Evolutionary conservation across 768 basidiomycete genomes (phyloP), one percentile per base, ranked within the genome.

Genomic region (Mycena vulgaris): DNA sequence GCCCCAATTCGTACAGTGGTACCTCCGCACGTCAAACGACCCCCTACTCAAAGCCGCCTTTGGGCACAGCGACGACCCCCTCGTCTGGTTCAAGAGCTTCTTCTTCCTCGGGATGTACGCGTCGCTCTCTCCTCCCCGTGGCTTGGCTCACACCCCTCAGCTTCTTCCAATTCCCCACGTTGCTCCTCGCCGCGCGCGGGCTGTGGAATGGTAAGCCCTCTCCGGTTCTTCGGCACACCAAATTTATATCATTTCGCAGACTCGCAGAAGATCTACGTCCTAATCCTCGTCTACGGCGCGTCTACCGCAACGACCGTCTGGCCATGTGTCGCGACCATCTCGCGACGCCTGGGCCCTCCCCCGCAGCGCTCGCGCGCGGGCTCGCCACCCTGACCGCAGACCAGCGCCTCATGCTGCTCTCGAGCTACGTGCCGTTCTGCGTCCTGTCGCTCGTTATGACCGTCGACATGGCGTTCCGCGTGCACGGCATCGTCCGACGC

Each of bases 301-400:
- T 94, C 93, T 0, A 92, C 94, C 3, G 85, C 88, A 0, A 96
- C 94, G 0, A 95, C 95, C 0, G 91, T 92, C 17, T 79, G 94
- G 37, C 89, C 95, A 0, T 94, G 93, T 75, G 77, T 96, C 55
- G 79, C 84, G 16, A 83, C 88, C 33, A 77, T 95, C 37, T 94
- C n/a, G 79, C 85, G 23, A 86, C 87, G 3, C 89, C 89, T 0
- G 80, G 79, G n/a, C 77, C 77, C 21, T 69, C 51, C 5, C 59
- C 73, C 2, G 69, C 75, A 3, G 68, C 57, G 27, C 75, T 77
- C 6, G 68, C 73, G 16, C 62, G 68, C 21, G 75, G 77, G 1
- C 67, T 83, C 4, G 74, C 79, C 28, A 83, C 87, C 23, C 68
- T 93, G 53, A 86, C 89, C 0, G 53, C 75, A 0, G 78, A 77